Evolutionary conservation across 1,284 basidiomycete species (phyloP), one percentile per base, ranked within the genome.

Genomic region (Cryptococcus depauperatus): DNA sequence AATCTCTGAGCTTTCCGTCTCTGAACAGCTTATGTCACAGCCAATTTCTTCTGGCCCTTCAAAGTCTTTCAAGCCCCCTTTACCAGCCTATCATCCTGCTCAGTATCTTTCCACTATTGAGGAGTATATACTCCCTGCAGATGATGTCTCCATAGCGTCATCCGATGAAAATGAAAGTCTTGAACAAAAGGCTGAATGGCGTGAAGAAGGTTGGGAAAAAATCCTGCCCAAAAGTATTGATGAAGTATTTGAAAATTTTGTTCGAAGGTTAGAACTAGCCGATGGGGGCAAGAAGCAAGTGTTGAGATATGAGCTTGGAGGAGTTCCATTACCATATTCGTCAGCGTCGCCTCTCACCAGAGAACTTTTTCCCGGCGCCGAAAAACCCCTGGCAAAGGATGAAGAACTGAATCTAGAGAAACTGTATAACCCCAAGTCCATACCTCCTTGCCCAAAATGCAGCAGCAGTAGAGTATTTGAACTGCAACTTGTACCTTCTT

Each of bases 301-400:
- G 0, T 48, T 72, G 37, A 57, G 69, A 59, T 72, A 72, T 48
- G 71, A 72, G 47, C 63, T 72, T 22, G 64, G 62, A 32, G 62
- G 65, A 14, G 53, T 65, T 5, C 71, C 71, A 2, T 46, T 72
- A 13, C 66, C 69, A 2, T 72, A 72, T 52, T 64, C 64, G 3
- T 58, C 60, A 8, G 52, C 50, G 10, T 71, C 69, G 5, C 51
- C 60, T 1, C 58, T 71, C 5, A 69, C 59, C 53, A 52, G 61
- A 33, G 45, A 56, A 39, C 57, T 72, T 9, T 72, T 70, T 59
- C 64, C 66, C 5, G 55, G 51, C 9, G 51, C 55, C 23, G 42
- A 52, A 3, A 61, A 62, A 34, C 55, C 60, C n/a, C 21, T 47
- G 13, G 58, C 55, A 32, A 68, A 68, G 35, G 63, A 69, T 22